These are phyloP conservation scores for Hirschioporus abietinus DNA, from an alignment of 768 basidiomycete species.

Conservation along the genomic window DNA sequence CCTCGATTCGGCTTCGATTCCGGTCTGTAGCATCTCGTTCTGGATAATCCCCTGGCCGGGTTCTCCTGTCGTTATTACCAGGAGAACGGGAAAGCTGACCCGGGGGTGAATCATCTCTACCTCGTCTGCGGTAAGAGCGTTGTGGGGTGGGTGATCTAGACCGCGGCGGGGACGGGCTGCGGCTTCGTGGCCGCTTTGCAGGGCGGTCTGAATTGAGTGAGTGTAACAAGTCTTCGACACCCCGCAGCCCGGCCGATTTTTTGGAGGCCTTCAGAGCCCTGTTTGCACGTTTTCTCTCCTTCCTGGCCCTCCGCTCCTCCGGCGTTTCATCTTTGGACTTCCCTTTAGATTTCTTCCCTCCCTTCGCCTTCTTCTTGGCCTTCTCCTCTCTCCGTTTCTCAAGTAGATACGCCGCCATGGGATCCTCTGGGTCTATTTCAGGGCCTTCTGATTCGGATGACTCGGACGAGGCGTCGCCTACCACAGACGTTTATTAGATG, in stretches of 20 bases:
- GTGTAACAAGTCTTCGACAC: conserved; percentile 61
- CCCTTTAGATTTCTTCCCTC: conserved; percentile 51
- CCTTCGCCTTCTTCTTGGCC: conserved; percentile 52
- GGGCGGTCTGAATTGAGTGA: conserved; percentile 15
- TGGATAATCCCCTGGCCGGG: background rate
- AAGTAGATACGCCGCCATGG: conserved; percentile 91
- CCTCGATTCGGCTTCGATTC: background rate
- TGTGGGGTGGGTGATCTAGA: background rate
- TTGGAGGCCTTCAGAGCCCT: conserved; percentile 45
- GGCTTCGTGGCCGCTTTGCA: conserved; percentile 8
- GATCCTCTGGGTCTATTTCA: conserved; percentile 91
- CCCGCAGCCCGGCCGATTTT: conserved; percentile 59
- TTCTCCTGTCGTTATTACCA: background rate
- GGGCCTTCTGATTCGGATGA: conserved; percentile 60
- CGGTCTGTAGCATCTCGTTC: conserved; percentile 5
- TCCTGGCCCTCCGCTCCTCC: conserved; percentile 71
- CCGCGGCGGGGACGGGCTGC: conserved; percentile 8
- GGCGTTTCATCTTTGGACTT: conserved; percentile 74
- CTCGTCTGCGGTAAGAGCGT: background rate
- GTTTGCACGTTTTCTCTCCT: conserved; percentile 68
- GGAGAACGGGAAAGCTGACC: background rate
- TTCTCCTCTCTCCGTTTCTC: conserved; percentile 70
- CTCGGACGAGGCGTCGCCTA: conserved; percentile 51
- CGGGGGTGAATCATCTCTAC: background rate
- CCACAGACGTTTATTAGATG: conserved; percentile 26